Conservation (phyloP, 73 alveolate genomes). For the Effrenium voratum region DNA sequence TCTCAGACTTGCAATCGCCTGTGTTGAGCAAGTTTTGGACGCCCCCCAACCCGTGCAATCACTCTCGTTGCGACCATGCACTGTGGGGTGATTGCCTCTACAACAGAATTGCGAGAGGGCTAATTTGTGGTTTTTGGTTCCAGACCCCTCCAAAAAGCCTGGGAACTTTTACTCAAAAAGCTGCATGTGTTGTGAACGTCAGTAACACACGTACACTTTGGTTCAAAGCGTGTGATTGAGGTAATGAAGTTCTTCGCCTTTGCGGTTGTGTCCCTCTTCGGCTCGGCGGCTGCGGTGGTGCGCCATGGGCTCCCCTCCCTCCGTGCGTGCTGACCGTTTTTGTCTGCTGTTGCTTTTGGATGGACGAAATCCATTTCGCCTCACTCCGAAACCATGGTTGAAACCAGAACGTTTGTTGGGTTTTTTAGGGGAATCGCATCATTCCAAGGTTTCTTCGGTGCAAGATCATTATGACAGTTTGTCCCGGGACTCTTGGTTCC, state of each 20-base stretch:
- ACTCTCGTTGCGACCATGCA: background rate
- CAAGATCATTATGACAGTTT: background rate
- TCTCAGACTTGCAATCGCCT: too few species aligned
- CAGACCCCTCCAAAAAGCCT: background rate
- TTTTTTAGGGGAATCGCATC: background rate
- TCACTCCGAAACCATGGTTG: too few species aligned
- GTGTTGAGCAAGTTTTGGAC: too few species aligned
- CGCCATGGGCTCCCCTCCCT: background rate
- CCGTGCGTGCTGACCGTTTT: background rate
- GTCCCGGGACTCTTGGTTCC: background rate
- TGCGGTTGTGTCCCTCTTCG: background rate
- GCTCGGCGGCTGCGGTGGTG: conserved; percentile 36
- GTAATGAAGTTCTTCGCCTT: conserved; percentile 71
- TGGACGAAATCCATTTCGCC: background rate
- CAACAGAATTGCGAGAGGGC: background rate
- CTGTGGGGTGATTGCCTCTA: background rate
- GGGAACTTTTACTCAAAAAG: background rate
- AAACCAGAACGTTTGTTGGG: too few species aligned
- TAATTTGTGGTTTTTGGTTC: too few species aligned
- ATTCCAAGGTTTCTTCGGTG: too few species aligned
- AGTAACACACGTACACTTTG: too few species aligned
- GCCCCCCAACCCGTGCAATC: background rate
- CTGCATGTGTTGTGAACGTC: background rate
- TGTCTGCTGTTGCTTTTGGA: background rate
- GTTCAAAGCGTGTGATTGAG: conserved; percentile 8